Evolutionary conservation across 495 filamentous ascomycete genomes (phyloP).

Genomic region (Thozetella sp.): DNA sequence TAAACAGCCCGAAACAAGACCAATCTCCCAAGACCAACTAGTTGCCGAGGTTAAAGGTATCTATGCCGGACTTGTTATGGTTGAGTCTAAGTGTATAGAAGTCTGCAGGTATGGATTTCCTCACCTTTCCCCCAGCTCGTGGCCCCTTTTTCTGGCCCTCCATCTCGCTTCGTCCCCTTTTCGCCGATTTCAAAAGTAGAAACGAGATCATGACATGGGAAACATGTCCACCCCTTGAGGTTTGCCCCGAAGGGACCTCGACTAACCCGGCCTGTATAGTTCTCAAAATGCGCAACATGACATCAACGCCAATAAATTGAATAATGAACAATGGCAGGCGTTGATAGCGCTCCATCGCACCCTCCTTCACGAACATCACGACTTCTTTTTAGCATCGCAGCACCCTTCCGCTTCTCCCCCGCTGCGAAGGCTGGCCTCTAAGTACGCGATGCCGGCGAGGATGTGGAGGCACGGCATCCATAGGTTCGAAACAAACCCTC

Average conservation of each 20-base stretch:
- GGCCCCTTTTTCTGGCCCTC: background rate
- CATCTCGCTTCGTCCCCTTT: background rate
- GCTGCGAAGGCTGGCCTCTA: slow-evolving; percentile 60
- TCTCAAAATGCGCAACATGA: slow-evolving; percentile 48
- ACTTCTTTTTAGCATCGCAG: slow-evolving; percentile 77
- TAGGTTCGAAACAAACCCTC: slow-evolving; percentile 47
- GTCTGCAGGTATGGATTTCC: slow-evolving; percentile 25
- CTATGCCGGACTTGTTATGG: slow-evolving; percentile 76
- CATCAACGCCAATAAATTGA: slow-evolving; percentile 40
- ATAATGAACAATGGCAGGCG: slow-evolving; percentile 70
- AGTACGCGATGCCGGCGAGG: slow-evolving; percentile 78
- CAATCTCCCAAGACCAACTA: slow-evolving; percentile 77
- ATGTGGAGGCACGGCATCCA: slow-evolving; percentile 73
- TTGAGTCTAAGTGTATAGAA: slow-evolving; percentile 78
- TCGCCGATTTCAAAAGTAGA: background rate
- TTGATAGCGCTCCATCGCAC: slow-evolving; percentile 73
- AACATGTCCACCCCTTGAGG: too few relatives aligned
- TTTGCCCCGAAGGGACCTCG: too few relatives aligned
- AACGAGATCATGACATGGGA: too few relatives aligned
- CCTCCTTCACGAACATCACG: slow-evolving; percentile 74
- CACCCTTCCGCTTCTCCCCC: slow-evolving; percentile 68
- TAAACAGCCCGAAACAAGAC: slow-evolving; percentile 62
- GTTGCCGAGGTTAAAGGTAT: slow-evolving; percentile 72
- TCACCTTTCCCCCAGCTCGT: background rate
- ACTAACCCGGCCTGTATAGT: too few relatives aligned